Conservation (phyloP, 352 stramenopile genomes). For the Phytophthora kernoviae region DNA sequence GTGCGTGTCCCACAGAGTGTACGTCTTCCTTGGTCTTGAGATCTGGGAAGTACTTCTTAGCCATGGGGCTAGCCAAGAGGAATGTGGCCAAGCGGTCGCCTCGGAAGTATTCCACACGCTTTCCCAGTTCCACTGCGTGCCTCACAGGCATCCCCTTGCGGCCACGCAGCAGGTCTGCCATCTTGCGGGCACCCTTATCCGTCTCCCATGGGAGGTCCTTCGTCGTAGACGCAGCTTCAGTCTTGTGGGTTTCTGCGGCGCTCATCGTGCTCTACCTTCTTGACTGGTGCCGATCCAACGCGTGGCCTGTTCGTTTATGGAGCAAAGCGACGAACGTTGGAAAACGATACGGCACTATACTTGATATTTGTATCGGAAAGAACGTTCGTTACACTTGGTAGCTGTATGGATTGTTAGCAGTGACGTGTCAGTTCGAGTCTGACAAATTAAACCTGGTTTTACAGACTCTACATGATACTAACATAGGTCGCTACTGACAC, state of each 20-base stretch:
- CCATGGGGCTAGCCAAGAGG: constrained; percentile 72
- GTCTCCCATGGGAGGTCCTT: constrained; percentile 71
- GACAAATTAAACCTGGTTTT: not conserved
- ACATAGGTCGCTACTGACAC: too few relatives aligned
- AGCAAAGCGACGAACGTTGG: not conserved
- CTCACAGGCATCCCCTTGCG: constrained; percentile 89
- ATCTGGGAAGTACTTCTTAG: constrained; percentile 87
- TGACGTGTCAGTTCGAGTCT: not conserved
- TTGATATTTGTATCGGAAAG: constrained; percentile 4
- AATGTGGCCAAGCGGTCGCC: constrained; percentile 88
- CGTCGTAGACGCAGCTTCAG: constrained; percentile 29
- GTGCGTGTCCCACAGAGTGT: constrained; percentile 67
- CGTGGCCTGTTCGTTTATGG: constrained; percentile 42
- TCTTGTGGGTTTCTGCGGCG: constrained; percentile 25
- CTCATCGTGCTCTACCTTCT: constrained; percentile 25
- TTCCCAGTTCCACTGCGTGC: constrained; percentile 90
- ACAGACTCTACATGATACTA: not conserved
- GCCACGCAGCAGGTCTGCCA: constrained; percentile 83
- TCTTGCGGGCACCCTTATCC: constrained; percentile 76
- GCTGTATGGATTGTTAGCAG: too few relatives aligned
- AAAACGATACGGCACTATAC: not conserved
- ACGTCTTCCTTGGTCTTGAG: constrained; percentile 82
- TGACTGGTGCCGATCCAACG: constrained; percentile 21
- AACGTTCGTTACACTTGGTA: not conserved
- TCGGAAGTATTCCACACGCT: constrained; percentile 93